Conservation (phyloP, 2,329 filamentous ascomycete species). For the Aspergillus fijiensis region DNA sequence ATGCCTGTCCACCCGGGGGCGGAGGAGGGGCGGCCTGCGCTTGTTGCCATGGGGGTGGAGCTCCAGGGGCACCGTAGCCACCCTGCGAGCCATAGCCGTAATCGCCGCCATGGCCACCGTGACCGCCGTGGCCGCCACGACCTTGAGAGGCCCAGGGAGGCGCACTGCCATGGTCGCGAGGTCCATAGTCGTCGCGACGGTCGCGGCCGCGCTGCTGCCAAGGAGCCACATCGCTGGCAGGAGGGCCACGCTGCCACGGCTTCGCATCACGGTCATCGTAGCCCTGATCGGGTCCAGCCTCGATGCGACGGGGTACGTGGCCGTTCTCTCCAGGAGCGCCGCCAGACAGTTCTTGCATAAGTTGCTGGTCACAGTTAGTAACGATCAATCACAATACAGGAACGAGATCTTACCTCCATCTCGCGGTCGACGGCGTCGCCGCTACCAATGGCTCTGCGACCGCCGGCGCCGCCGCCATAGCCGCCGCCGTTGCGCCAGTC, state of each 20-base stretch:
- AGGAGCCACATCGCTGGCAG: slow-evolving; percentile 73
- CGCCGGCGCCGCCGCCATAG: slow-evolving; percentile 29
- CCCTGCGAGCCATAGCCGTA: slow-evolving; percentile 41
- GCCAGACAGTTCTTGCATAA: slow-evolving; percentile 95
- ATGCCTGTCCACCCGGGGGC: slow-evolving; percentile 41
- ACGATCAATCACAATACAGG: background rate
- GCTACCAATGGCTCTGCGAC: slow-evolving; percentile 65
- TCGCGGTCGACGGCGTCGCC: slow-evolving; percentile 89
- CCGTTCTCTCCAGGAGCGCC: slow-evolving; percentile 59
- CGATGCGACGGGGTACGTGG: slow-evolving; percentile 74
- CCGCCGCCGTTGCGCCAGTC: slow-evolving; percentile 82
- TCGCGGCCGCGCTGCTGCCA: slow-evolving; percentile 65
- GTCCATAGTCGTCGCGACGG: slow-evolving; percentile 49
- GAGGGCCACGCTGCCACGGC: slow-evolving; percentile 84
- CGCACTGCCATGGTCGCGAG: slow-evolving; percentile 38
- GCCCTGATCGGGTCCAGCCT: slow-evolving; percentile 69
- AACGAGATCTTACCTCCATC: slow-evolving; percentile 70
- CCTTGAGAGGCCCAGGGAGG: slow-evolving; percentile 40
- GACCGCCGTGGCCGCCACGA: slow-evolving; percentile 42
- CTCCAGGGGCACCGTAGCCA: slow-evolving; percentile 44
- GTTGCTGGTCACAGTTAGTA: slow-evolving; percentile 59
- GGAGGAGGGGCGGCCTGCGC: slow-evolving; percentile 54
- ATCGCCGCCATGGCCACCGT: slow-evolving; percentile 33
- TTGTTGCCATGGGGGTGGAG: slow-evolving; percentile 64
- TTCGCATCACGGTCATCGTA: slow-evolving; percentile 59